Evolutionary conservation across 139 green algal genomes (phyloP).

Genomic region (Chlorella vulgaris): DNA sequence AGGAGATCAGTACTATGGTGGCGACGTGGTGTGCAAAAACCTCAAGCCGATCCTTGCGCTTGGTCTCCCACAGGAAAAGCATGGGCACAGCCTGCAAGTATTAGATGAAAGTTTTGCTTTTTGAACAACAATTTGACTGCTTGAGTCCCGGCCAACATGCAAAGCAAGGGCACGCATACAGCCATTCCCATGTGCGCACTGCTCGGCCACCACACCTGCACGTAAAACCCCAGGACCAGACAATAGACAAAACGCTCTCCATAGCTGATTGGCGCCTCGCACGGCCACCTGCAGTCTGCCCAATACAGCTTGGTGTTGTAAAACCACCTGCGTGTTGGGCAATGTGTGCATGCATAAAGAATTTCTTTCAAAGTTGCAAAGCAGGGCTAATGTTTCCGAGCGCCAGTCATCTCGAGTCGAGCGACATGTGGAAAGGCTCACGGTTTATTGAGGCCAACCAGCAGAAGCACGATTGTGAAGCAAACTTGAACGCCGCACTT

Average conservation of each 20-base stretch:
- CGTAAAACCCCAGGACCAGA: conserved; percentile 84
- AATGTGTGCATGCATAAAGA: too few relatives aligned
- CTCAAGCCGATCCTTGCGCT: conserved; percentile 84
- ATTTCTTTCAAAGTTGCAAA: too few relatives aligned
- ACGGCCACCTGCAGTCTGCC: conserved; percentile 66
- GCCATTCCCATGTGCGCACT: too few relatives aligned
- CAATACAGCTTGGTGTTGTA: conserved; percentile 61
- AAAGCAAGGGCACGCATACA: too few relatives aligned
- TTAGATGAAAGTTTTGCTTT: neutral
- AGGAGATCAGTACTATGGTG: conserved; percentile 77
- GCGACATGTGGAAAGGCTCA: conserved; percentile 17
- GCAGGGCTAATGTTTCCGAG: neutral
- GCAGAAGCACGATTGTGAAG: conserved; percentile 34
- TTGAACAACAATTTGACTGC: too few relatives aligned
- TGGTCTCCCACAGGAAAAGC: conserved; percentile 68
- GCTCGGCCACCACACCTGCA: too few relatives aligned
- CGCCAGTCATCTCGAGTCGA: neutral
- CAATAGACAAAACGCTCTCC: conserved; percentile 78
- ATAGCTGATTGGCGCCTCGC: conserved; percentile 47
- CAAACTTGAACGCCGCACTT: conserved; percentile 43
- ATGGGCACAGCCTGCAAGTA: conserved; percentile 53
- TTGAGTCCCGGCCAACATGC: too few relatives aligned
- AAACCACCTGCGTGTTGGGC: conserved; percentile 57
- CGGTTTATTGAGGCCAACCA: conserved; percentile 30
- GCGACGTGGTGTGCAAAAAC: conserved; percentile 83